Evolutionary conservation across 164 flowering plant genomes (phyloP).

Genomic region (Cinnamomum chago): DNA sequence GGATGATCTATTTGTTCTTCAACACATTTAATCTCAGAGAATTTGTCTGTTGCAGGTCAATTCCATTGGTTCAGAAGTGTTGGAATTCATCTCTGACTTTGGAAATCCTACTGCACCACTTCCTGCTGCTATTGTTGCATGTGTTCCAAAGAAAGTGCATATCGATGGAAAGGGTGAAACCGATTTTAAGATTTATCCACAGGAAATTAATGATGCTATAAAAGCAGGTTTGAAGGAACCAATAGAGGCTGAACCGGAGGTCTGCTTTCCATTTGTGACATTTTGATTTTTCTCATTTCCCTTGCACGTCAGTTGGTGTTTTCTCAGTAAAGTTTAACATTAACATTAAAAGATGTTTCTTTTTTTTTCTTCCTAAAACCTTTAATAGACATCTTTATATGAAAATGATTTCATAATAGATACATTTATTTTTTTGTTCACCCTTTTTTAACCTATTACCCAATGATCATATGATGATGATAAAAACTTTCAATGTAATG

Average conservation of each 20-base stretch:
- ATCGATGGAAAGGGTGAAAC: constrained; percentile 80
- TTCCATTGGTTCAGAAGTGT: constrained; percentile 69
- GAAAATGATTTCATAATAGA: neutral
- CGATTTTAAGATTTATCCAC: constrained; percentile 66
- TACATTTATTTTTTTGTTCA: neutral
- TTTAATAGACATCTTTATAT: no score
- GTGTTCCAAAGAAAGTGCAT: constrained; percentile 89
- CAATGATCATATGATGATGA: neutral
- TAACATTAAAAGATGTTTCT: no score
- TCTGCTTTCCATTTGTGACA: constrained; percentile 15
- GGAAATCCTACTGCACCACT: constrained; percentile 81
- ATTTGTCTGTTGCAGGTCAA: constrained; percentile 54
- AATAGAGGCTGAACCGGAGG: constrained; percentile 95
- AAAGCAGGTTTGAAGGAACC: constrained; percentile 71
- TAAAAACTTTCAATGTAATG: neutral
- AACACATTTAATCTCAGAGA: neutral
- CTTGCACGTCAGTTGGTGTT: no score
- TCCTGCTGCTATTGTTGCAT: constrained; percentile 98
- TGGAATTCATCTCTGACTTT: constrained; percentile 87
- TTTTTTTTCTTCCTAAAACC: no score
- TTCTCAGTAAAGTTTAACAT: no score
- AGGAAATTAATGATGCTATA: constrained; percentile 78
- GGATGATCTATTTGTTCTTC: neutral
- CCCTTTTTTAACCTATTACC: no score
- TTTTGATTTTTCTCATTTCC: no score